Base-by-base conservation (phyloP, 2,329 filamentous ascomycete genomes). In the Cordyceps fumosorosea region DNA sequence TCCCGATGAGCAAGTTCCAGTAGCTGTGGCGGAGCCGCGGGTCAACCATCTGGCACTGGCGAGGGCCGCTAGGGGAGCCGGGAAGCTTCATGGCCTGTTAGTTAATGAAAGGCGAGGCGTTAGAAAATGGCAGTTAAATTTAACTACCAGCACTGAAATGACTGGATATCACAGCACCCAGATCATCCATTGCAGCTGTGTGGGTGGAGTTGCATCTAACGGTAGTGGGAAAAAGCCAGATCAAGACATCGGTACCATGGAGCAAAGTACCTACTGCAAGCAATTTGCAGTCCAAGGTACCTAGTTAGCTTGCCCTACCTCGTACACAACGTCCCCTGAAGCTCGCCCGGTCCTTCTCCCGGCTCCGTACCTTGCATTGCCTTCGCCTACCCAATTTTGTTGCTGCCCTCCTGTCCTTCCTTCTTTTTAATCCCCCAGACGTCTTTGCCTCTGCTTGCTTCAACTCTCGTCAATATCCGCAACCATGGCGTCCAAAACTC, bases 401-500 rank as follows among this genome's bases (percentile, higher is more conserved):
- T 26, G 47, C 42, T 50, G 24, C 32, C 58, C 58, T 60, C 50
- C 52, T 56, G 20, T 51, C 50, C 24, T 56, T 51, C n/a, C 44
- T 62, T 62, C 45, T 51, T 45, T 26, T 34, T 32, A 24, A 20
- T 24, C 50, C 52, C 50, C 53, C 45, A 62, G 52, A 62, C 59
- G 37, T 52, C 7, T 24, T 24, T 55, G 20, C 52, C 59, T 40
- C 24, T 48, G 56, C 44, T 52, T 60, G 57, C 57, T 34, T 56
- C 51, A 48, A 22, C 50, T 32, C 47, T 48, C 45, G 32, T 56
- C 34, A 51, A 56, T 16, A 10, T n/a, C 44, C n/a, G 53, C 59
- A 62, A 40, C 50, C 55, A 62, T 62, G 61, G 61, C 61, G 55
- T 57, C 55, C 61, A 62, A 59, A 14, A 54, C 48, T 57, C 48